A percentile compares a stretch with the other conserved stretches of the same genome.
Conservation (phyloP, 352 stramenopile species). For the Thalassiosira ordinaria region DNA sequence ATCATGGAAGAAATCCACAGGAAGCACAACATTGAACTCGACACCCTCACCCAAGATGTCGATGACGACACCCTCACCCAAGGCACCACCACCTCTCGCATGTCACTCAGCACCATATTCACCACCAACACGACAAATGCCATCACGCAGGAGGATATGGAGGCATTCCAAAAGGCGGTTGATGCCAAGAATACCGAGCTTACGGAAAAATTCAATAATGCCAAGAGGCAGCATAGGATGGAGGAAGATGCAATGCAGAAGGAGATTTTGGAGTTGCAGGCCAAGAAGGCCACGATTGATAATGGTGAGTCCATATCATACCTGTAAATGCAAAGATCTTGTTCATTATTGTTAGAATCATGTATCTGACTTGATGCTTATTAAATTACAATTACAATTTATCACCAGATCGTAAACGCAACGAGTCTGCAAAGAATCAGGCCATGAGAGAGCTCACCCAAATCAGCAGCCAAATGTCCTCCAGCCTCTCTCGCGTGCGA, state of each 20-base stretch:
- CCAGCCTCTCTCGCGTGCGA: constrained; percentile 40
- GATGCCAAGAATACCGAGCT: constrained; percentile 59
- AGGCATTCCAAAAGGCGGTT: constrained; percentile 63
- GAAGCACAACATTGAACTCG: constrained; percentile 63
- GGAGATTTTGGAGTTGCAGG: constrained; percentile 61
- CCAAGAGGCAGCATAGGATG: constrained; percentile 41
- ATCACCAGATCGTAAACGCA: constrained; percentile 43
- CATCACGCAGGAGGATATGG: constrained; percentile 72
- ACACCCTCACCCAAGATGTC: constrained; percentile 60
- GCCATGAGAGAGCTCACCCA: constrained; percentile 38
- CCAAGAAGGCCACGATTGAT: constrained; percentile 52
- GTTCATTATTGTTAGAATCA: too few species aligned
- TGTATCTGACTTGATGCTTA: background rate
- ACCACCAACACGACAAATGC: constrained; percentile 27
- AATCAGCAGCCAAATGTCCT: constrained; percentile 46
- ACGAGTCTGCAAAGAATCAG: constrained; percentile 36
- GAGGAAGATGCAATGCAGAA: constrained; percentile 66
- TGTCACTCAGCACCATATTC: constrained; percentile 32
- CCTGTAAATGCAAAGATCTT: too few species aligned
- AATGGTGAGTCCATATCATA: constrained; percentile 22
- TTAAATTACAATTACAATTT: too few species aligned
- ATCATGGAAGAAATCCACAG: constrained; percentile 75
- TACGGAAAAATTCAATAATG: constrained; percentile 39
- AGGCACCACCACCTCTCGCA: constrained; percentile 41
- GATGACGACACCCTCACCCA: constrained; percentile 54